phyloP scores from a whole-genome alignment of 306 rosid species.

The Cucurbita ficifolia region DNA sequence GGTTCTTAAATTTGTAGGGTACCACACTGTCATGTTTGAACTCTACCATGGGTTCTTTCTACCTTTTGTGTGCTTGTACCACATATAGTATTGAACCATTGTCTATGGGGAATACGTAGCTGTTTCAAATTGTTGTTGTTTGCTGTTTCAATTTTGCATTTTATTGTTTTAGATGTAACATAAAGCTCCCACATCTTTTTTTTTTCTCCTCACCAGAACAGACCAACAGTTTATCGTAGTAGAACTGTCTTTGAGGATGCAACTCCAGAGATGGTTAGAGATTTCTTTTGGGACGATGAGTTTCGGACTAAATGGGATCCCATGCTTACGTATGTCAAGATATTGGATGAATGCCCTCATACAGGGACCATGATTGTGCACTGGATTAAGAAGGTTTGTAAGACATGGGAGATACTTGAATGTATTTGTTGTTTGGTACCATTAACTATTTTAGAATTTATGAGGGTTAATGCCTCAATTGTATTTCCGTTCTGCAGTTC shows the following conservation, averaged over 20 bases:
- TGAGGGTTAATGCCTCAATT: conserved; percentile 16
- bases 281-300: conserved; percentile 99
- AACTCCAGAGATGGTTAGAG: conserved; percentile 84
- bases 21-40: background rate
- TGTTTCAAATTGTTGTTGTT: background rate
- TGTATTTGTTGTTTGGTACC: background rate
- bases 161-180: background rate
- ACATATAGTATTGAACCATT: background rate
- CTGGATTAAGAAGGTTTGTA: conserved; percentile 92
- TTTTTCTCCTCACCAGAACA: conserved; percentile 45
- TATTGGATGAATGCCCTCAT: conserved; percentile 69
- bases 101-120: background rate
- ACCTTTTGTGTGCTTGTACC: background rate
- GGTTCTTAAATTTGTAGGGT: background rate
- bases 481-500: conserved; percentile 38
- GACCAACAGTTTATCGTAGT: conserved; percentile 74
- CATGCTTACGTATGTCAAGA: conserved; percentile 59
- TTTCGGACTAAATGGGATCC: conserved; percentile 94
- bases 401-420: conserved; percentile 6
- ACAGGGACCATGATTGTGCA: conserved; percentile 67
- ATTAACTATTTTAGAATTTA: background rate
- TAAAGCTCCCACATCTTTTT: background rate
- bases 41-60: background rate
- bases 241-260: conserved; percentile 92
- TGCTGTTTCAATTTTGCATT: background rate